Base-by-base conservation (phyloP, 352 stramenopile species). In the Globisporangium apiculatum region DNA sequence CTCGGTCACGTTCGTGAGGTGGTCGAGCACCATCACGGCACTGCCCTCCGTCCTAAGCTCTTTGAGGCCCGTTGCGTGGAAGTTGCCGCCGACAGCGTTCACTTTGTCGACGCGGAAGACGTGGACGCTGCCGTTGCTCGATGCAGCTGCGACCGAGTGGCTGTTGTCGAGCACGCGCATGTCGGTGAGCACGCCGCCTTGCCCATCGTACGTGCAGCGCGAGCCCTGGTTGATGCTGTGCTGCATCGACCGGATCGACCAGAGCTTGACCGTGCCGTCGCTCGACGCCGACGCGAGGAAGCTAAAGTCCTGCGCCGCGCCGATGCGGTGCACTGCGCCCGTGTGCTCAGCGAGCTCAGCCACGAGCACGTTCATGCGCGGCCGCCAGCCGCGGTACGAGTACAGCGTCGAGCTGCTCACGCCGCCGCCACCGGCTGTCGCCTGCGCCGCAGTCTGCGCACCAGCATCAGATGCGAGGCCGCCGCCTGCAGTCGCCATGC, bases 241-340 rank as follows among this genome's bases (percentile, higher is more conserved):
- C 62, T 98, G 90, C 64, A 98, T 79, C 15, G 96, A 95, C 18
- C 86, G 72, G 31, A 98, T 79, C 17, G 83, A 94, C 94, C 97
- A 99, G 42, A 99, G 83, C 76, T 97, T 94, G 38, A 97, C 93
- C 14, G 92, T 98, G 17, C 94, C 94, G 73, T 99, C 97, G 54
- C 94, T 92, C 37, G 90, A 98, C n/a, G 86, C 93, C 2, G 95
- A 98, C 4, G 92, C 93, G 53, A 99, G 87, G 59, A 98, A 99
- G 31, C 83, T 92, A 67, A 98, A 90, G 69, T 99, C 97, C 53
- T 97, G 84, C 4, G 96, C 88, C 14, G 98, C 83, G 50, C 83
- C 87, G 45, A 99, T 78, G 17, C 94, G 86, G 64, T 96, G 89
- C 3, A 99, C 94, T 48, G 96, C 86, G 11, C 79, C 92, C 0